Conservation (phyloP, 495 filamentous ascomycete species). For the Monascus purpureus region DNA sequence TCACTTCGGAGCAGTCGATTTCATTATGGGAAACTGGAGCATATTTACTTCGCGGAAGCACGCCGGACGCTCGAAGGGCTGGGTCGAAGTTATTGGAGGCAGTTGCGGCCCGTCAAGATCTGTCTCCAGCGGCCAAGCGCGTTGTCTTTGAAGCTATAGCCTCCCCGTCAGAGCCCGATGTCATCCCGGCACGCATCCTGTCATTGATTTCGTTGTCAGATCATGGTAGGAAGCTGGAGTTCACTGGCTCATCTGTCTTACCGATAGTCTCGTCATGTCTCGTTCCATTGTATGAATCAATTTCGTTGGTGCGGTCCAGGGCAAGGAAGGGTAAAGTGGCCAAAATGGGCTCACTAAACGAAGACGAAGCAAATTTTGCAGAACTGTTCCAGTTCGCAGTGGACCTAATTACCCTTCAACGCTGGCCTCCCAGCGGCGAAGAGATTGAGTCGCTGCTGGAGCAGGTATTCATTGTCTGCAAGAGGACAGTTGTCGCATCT, state of each 20-base stretch:
- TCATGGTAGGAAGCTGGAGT: conserved; percentile 33
- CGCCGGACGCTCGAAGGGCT: conserved; percentile 23
- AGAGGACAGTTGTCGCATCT: conserved; percentile 52
- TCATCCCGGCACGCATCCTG: conserved; percentile 25
- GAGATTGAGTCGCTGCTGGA: conserved; percentile 54
- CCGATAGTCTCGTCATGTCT: conserved; percentile 29
- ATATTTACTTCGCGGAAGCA: conserved; percentile 22
- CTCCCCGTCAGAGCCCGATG: conserved; percentile 21
- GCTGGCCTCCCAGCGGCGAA: conserved; percentile 53
- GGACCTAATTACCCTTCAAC: conserved; percentile 76
- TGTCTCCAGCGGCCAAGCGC: conserved; percentile 20
- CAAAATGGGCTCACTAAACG: conserved; percentile 23
- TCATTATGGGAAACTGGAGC: conserved; percentile 29
- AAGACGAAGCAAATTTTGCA: conserved; percentile 54
- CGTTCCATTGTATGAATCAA: conserved; percentile 24
- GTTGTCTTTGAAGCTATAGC: conserved; percentile 26
- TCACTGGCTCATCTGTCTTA: conserved; percentile 23
- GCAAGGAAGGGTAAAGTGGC: conserved; percentile 39
- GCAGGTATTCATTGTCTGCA: conserved; percentile 57
- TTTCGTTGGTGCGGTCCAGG: conserved; percentile 22
- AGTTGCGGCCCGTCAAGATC: conserved; percentile 27
- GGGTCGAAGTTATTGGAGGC: conserved; percentile 24
- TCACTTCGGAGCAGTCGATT: conserved; percentile 27
- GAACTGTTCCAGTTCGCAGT: conserved; percentile 59
- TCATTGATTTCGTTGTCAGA: conserved; percentile 31